A percentile compares a stretch with the other conserved stretches of the same genome.
These are phyloP conservation scores for Chenopodium quinoa DNA, from an alignment of 148 eudicot genomes.

Conservation along the genomic window DNA sequence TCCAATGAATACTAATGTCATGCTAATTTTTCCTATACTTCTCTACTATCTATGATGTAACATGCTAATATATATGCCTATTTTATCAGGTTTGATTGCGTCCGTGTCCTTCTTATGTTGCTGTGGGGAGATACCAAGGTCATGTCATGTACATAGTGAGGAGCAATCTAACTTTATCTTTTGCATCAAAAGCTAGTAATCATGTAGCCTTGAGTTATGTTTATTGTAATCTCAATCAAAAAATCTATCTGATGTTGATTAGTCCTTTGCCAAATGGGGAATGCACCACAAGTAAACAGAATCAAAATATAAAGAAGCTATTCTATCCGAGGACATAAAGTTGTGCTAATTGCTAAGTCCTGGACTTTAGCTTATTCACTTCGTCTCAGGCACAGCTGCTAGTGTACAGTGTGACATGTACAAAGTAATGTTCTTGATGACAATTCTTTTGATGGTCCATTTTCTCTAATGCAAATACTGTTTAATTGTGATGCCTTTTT, in stretches of 20 bases:
- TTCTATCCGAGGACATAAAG: not conserved
- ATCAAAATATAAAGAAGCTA: not conserved
- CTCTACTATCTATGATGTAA: not conserved
- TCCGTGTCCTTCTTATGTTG: too few species aligned
- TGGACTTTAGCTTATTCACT: not conserved
- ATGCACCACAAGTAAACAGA: not conserved
- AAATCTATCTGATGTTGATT: not conserved
- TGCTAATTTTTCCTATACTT: too few species aligned
- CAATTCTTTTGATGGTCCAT: not conserved
- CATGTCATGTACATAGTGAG: not conserved
- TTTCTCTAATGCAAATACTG: not conserved
- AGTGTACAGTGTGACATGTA: not conserved
- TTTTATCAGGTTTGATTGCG: too few species aligned
- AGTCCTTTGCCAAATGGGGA: not conserved
- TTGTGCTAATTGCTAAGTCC: not conserved
- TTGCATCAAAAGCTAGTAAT: not conserved
- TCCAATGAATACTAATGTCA: too few species aligned
- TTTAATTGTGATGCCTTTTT: not conserved
- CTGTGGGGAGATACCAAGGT: not conserved
- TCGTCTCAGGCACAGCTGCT: not conserved
- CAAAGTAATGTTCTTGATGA: not conserved
- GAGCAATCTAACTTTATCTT: not conserved
- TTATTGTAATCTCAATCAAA: not conserved
- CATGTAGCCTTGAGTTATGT: not conserved
- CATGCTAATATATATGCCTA: not conserved